A percentile compares a stretch with the other conserved stretches of the same genome.
phyloP scores from a whole-genome alignment of 2,329 filamentous ascomycete species.

The Tolypocladium paradoxum region DNA sequence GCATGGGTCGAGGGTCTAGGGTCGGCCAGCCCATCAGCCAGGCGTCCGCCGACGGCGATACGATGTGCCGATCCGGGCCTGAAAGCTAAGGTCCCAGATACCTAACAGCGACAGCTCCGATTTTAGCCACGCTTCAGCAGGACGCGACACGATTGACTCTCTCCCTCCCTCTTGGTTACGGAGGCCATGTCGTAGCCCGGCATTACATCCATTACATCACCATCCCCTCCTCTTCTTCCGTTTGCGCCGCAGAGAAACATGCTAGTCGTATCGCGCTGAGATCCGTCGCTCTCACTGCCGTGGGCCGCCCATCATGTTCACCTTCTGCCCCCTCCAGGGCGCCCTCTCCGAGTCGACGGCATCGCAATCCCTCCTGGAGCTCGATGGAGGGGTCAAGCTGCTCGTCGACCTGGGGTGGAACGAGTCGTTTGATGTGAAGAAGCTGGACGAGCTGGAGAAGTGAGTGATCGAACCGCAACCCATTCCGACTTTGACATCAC shows the following conservation, averaged over 20 bases:
- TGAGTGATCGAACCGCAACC: constrained; percentile 28
- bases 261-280: not conserved
- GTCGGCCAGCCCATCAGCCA: too few relatives aligned
- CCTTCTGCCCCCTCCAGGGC: constrained; percentile 84
- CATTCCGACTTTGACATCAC: not conserved
- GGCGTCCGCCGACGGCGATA: not conserved
- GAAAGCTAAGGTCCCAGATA: not conserved
- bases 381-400: constrained; percentile 93
- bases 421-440: constrained; percentile 71
- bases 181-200: not conserved
- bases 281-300: not conserved
- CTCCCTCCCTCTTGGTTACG: not conserved
- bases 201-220: not conserved
- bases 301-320: constrained; percentile 63
- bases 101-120: not conserved
- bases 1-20: too few relatives aligned
- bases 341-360: constrained; percentile 79
- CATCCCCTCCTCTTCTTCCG: not conserved
- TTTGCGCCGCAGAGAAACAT: not conserved
- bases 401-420: constrained; percentile 95
- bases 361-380: constrained; percentile 89
- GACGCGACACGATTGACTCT: not conserved
- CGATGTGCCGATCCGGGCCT: not conserved
- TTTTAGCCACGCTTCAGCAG: not conserved
- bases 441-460: constrained; percentile 85